A percentile compares a stretch with the other conserved stretches of the same genome.
Conservation (phyloP, 2,329 filamentous ascomycete species). For the Cordyceps cateniannulata region DNA sequence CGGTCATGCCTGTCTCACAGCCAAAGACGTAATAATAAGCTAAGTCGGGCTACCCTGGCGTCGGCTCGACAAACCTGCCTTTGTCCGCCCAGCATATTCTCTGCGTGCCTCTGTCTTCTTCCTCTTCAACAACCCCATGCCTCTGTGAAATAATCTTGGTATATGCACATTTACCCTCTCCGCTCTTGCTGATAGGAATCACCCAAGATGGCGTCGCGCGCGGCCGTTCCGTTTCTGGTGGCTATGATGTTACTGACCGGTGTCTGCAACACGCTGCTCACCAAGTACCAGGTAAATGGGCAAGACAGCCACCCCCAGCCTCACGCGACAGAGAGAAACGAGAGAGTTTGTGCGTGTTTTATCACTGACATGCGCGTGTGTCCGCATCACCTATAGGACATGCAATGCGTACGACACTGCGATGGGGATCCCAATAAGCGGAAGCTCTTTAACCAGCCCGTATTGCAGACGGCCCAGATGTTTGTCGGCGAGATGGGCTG, state of each 20-base stretch:
- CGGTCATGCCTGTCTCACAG: background rate
- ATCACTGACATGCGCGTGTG: background rate
- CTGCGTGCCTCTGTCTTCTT: background rate
- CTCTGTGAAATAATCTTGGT: background rate
- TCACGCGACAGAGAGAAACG: background rate
- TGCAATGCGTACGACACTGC: conserved; percentile 94
- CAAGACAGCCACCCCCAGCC: conserved; percentile 9
- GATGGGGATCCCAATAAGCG: conserved; percentile 58
- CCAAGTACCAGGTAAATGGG: conserved; percentile 78
- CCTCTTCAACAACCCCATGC: background rate
- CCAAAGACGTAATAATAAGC: background rate
- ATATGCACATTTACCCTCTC: background rate
- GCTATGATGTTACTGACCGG: conserved; percentile 95
- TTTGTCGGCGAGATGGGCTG: conserved; percentile 94
- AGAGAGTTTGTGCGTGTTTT: background rate
- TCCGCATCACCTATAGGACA: conserved; percentile 56
- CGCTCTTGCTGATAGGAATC: background rate
- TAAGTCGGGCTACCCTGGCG: background rate
- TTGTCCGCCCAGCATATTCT: background rate
- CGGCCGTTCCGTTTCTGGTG: conserved; percentile 76
- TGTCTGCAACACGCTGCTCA: conserved; percentile 93
- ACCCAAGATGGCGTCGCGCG: conserved; percentile 60
- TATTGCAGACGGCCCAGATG: conserved; percentile 96
- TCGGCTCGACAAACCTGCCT: background rate
- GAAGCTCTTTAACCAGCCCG: conserved; percentile 82